These are phyloP conservation scores for Sclerotinia glacialis DNA, from an alignment of 2,329 filamentous ascomycete genomes.

Conservation along the genomic window DNA sequence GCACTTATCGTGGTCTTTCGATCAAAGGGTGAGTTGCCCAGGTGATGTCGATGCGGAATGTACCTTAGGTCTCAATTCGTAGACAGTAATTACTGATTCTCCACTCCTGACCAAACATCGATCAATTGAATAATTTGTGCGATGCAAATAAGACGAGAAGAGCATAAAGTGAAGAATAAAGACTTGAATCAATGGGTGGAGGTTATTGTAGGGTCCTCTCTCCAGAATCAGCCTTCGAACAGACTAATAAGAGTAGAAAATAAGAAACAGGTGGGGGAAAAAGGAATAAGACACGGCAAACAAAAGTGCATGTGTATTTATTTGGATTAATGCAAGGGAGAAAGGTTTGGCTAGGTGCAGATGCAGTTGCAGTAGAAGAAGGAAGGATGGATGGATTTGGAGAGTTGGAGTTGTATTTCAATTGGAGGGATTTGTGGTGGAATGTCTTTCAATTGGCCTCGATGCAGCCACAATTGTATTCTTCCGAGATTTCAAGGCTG, in stretches of 20 bases:
- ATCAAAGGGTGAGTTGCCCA: conserved; percentile 9
- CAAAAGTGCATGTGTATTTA: conserved; percentile 1
- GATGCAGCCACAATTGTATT: conserved; percentile 16
- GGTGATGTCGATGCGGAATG: conserved; percentile 14
- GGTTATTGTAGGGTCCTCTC: background rate
- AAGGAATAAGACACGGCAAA: background rate
- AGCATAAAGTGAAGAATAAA: background rate
- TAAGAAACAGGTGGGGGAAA: background rate
- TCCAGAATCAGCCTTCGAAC: background rate
- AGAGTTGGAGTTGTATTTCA: too few species aligned
- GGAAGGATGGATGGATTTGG: background rate
- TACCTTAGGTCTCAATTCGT: conserved; percentile 5
- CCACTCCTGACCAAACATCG: conserved; percentile 5
- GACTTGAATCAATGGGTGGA: background rate
- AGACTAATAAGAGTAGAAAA: too few species aligned
- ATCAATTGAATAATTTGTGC: background rate
- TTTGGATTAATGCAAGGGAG: background rate
- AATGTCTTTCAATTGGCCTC: conserved; percentile 16
- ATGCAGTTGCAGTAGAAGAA: too few species aligned
- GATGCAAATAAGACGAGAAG: background rate
- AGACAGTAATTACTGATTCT: background rate
- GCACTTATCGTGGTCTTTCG: conserved; percentile 31
- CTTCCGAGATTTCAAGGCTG: conserved; percentile 10
- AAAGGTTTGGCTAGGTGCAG: background rate
- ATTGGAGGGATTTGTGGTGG: background rate